A percentile compares a stretch with the other conserved stretches of the same genome.
Evolutionary conservation across 2,329 filamentous ascomycete genomes (phyloP).

Genomic region (Exserohilum rostratum): DNA sequence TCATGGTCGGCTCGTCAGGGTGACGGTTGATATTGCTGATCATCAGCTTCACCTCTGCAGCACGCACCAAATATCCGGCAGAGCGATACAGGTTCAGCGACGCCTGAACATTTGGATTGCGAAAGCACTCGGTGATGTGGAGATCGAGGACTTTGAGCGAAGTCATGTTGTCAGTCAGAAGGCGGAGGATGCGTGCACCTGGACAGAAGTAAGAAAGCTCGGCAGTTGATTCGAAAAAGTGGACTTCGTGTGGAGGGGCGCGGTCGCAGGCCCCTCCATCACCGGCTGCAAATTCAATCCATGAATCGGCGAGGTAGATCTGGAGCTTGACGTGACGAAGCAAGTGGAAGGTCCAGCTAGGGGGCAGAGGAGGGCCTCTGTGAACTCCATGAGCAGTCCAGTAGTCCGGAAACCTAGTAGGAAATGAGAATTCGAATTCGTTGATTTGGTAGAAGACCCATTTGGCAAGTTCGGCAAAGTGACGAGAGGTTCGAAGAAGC

Average conservation of each 20-base stretch:
- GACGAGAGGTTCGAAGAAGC: slow-evolving; percentile 2
- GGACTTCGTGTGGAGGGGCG: not conserved
- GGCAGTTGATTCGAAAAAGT: not conserved
- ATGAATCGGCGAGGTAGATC: slow-evolving; percentile 14
- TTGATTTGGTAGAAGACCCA: slow-evolving; percentile 17
- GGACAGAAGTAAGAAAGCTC: slow-evolving; percentile 18
- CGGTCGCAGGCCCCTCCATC: not conserved
- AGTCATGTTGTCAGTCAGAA: slow-evolving; percentile 8
- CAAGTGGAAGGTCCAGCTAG: not conserved
- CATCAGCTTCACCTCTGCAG: slow-evolving; percentile 11
- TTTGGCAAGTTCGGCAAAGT: slow-evolving; percentile 11
- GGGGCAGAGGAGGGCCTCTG: slow-evolving; percentile 3
- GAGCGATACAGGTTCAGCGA: slow-evolving; percentile 7
- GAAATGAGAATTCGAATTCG: slow-evolving; percentile 9
- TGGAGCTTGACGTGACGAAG: slow-evolving; percentile 11
- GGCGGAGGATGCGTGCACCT: slow-evolving; percentile 14
- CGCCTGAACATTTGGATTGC: not conserved
- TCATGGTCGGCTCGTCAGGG: not conserved
- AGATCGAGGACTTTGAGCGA: slow-evolving; percentile 14
- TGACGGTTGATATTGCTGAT: not conserved
- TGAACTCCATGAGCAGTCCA: not conserved
- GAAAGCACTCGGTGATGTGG: slow-evolving; percentile 10
- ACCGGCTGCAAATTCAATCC: not conserved
- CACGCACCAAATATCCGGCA: slow-evolving; percentile 12
- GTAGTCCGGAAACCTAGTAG: not conserved